A percentile compares a stretch with the other conserved stretches of the same genome.
phyloP scores from a whole-genome alignment of 805 yeast species.

The Cyberlindnera mississippiensis region DNA sequence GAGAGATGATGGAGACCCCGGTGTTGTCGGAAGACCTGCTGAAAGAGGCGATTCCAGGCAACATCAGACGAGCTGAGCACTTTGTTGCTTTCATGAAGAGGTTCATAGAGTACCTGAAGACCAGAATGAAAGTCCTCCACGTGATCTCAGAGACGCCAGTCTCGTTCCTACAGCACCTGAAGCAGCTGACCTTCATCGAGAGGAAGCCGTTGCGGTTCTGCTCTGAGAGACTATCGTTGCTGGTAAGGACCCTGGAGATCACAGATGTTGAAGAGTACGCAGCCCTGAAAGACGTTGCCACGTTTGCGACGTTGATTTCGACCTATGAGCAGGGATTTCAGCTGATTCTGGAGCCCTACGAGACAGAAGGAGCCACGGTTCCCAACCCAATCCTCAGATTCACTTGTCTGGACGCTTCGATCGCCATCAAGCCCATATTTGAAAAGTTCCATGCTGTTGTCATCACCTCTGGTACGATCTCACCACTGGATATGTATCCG shows the following conservation, averaged over 20 bases:
- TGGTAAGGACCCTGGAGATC: constrained; percentile 87
- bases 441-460: constrained; percentile 89
- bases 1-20: constrained; percentile 76
- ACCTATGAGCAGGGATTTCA: constrained; percentile 94
- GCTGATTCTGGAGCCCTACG: constrained; percentile 91
- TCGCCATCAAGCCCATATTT: constrained; percentile 95
- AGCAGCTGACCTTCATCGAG: constrained; percentile 90
- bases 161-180: constrained; percentile 87
- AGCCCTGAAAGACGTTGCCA: constrained; percentile 92
- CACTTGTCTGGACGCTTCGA: constrained; percentile 95
- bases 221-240: constrained; percentile 81
- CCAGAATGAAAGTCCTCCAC: constrained; percentile 95
- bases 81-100: constrained; percentile 90
- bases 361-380: constrained; percentile 87
- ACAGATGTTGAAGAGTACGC: constrained; percentile 86
- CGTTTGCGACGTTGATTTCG: constrained; percentile 92
- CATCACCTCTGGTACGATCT: constrained; percentile 96
- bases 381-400: constrained; percentile 94
- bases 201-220: constrained; percentile 88
- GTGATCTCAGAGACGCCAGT: constrained; percentile 97
- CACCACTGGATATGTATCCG: constrained; percentile 98
- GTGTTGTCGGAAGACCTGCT: constrained; percentile 79
- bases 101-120: constrained; percentile 89
- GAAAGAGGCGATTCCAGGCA: constrained; percentile 95
- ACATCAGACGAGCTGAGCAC: constrained; percentile 95